A percentile compares a stretch with the other conserved stretches of the same genome.
These are phyloP conservation scores for Mucor racemosus DNA, from an alignment of 371 early-diverging fungal genomes.

Conservation along the genomic window DNA sequence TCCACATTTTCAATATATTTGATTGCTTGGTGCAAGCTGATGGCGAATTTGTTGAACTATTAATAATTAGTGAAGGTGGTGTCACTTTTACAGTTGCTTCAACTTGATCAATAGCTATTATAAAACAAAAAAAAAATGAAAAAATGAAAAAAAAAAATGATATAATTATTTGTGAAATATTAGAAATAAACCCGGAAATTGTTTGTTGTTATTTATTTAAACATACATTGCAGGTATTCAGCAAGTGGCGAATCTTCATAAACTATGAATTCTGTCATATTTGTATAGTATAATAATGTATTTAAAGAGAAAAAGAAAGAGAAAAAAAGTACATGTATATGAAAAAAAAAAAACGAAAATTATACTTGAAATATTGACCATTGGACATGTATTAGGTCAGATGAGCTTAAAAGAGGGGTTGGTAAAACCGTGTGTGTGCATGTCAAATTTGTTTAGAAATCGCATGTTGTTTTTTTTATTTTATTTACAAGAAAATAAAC, in stretches of 20 bases:
- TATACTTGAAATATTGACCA: not conserved
- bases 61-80: slow-evolving; percentile 19
- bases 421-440: not conserved
- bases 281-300: not conserved
- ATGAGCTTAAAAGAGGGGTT: slow-evolving; percentile 3
- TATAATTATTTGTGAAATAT: not conserved
- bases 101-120: slow-evolving; percentile 47
- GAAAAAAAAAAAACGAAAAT: not conserved
- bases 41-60: not conserved
- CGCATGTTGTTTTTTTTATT: slow-evolving; percentile 4
- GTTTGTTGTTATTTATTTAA: not conserved
- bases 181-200: not conserved
- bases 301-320: not conserved
- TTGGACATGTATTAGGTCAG: slow-evolving; percentile 10
- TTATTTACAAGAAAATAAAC: not conserved
- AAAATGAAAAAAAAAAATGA: not conserved
- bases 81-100: slow-evolving; percentile 46
- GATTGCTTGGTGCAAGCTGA: slow-evolving; percentile 6
- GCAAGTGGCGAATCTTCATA: slow-evolving; percentile 79
- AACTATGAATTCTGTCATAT: slow-evolving; percentile 68
- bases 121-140: too few species aligned
- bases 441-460: slow-evolving; percentile 1
- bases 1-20: slow-evolving; percentile 38
- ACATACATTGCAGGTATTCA: slow-evolving; percentile 65
- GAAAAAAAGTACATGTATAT: not conserved